Evolutionary conservation across 306 rosid species (phyloP), one percentile per base, ranked within the genome.

Genomic region (Vigna radiata): DNA sequence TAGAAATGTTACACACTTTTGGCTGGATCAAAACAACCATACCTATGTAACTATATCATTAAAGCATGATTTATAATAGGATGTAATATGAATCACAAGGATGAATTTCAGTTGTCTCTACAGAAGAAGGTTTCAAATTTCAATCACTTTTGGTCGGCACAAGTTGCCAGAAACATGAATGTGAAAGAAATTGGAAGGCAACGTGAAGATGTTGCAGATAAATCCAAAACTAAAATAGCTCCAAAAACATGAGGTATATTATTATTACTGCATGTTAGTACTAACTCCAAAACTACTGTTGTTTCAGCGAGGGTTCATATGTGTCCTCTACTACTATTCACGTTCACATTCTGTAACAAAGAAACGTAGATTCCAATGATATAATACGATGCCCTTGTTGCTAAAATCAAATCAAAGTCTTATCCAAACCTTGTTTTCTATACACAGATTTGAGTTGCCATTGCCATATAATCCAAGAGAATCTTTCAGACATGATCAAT

Each of bases 401-500:
- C 59, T 68, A 64, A 62, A 54, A 79, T 85, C 66, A 54, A 70
- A 78, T 83, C 59, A 25, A 29, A 4, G 71, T 81, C 82, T 59
- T 41, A 37, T 69, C 85, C 65, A 63, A 73, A 72, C 21, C 43
- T 73, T 18, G 18, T 9, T 41, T 66, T 79, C 39, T 43, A 5
- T 16, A 39, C 25, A 23, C 14, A 52, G 55, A 77, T 58, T 77
- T 17, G 17, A 50, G 72, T 54, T 76, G 47, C 70, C 52, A 33
- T 54, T 17, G 60, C 27, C 44, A 27, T 44, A 4, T 55, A 68
- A 69, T 18, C 37, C 63, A 39, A 16, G 66, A 54, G 82, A 79
- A 82, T 71, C 84, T 59, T 64, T 70, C 47, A 25, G 80, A 70
- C 27, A 85, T 39, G 80, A 79, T 84, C 83, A 68, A 72, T 37